Evolutionary conservation across 768 basidiomycete genomes (phyloP).

Genomic region (Dioszegia aurantiaca): DNA sequence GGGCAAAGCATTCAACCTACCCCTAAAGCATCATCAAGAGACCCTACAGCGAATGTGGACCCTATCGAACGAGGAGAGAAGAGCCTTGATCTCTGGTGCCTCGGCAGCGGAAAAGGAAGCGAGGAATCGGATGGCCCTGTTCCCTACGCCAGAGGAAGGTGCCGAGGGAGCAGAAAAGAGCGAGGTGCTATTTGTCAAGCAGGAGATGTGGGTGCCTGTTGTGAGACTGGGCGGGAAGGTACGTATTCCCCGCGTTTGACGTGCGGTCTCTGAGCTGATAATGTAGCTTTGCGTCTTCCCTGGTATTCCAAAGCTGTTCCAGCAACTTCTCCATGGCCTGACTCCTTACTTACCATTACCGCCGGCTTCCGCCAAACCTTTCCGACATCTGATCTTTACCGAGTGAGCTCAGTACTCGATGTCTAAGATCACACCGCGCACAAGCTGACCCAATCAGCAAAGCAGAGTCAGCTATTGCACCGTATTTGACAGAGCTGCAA

Average conservation of each 20-base stretch:
- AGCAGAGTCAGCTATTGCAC: conserved; percentile 81
- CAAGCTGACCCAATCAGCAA: conserved; percentile 53
- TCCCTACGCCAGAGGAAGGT: conserved; percentile 57
- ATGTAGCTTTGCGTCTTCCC: conserved; percentile 75
- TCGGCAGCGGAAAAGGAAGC: conserved; percentile 73
- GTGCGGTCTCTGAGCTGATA: background rate
- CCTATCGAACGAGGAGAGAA: conserved; percentile 53
- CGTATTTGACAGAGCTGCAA: conserved; percentile 76
- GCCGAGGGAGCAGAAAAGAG: conserved; percentile 51
- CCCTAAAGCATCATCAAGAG: conserved; percentile 70
- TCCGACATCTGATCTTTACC: conserved; percentile 79
- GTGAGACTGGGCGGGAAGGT: conserved; percentile 74
- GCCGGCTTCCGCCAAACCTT: conserved; percentile 68
- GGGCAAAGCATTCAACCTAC: conserved; percentile 72
- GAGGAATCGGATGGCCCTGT: conserved; percentile 82
- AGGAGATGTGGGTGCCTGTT: conserved; percentile 90
- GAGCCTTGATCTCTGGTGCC: conserved; percentile 63
- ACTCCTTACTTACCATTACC: conserved; percentile 75
- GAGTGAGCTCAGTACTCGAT: conserved; percentile 55
- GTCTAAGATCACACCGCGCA: background rate
- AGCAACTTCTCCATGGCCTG: conserved; percentile 71
- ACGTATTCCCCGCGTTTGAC: conserved; percentile 12
- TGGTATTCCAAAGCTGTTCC: conserved; percentile 81
- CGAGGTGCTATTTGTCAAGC: conserved; percentile 74
- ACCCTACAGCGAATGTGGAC: conserved; percentile 71